A percentile compares a stretch with the other conserved stretches of the same genome.
Evolutionary conservation across 2,329 filamentous ascomycete genomes (phyloP).

Genomic region (Exophiala sideris): DNA sequence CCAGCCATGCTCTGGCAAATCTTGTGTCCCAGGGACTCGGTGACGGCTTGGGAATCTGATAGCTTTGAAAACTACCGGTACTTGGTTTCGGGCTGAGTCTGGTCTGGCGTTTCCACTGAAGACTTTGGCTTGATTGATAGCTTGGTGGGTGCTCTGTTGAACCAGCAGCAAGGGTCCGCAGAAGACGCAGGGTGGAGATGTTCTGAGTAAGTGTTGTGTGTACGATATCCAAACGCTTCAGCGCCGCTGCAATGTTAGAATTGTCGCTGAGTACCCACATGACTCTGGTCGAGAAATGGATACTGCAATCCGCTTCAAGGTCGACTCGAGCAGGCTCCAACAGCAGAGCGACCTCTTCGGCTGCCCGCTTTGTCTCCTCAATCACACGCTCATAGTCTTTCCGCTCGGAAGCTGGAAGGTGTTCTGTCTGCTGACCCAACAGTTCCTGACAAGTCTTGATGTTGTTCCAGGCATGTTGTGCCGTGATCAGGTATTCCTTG

Average conservation of each 20-base stretch:
- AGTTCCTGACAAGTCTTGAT: conserved; percentile 2
- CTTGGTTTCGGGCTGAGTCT: not conserved
- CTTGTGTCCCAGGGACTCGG: too few species aligned
- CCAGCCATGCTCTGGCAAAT: too few species aligned
- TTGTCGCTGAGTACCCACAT: conserved; percentile 5
- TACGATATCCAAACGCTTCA: not conserved
- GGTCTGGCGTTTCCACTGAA: conserved; percentile 1
- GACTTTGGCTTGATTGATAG: not conserved
- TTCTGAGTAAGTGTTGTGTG: conserved; percentile 1
- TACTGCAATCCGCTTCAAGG: not conserved
- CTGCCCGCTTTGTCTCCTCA: conserved; percentile 4
- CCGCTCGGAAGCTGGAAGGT: not conserved
- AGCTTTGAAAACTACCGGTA: not conserved
- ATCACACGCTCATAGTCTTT: conserved; percentile 4
- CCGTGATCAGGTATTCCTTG: conserved; percentile 1
- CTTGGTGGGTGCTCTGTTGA: not conserved
- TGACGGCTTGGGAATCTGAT: too few species aligned
- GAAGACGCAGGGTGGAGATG: conserved; percentile 1
- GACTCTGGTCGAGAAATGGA: not conserved
- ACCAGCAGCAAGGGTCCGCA: not conserved
- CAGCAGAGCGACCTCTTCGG: conserved; percentile 6
- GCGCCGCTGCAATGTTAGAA: not conserved
- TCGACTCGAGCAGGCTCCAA: conserved; percentile 6
- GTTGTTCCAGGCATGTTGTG: conserved; percentile 4
- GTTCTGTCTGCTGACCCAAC: not conserved